Evolutionary conservation across 495 filamentous ascomycete species (phyloP), one percentile per base, ranked within the genome.

Genomic region (Aspergillus sclerotiicarbonarius): DNA sequence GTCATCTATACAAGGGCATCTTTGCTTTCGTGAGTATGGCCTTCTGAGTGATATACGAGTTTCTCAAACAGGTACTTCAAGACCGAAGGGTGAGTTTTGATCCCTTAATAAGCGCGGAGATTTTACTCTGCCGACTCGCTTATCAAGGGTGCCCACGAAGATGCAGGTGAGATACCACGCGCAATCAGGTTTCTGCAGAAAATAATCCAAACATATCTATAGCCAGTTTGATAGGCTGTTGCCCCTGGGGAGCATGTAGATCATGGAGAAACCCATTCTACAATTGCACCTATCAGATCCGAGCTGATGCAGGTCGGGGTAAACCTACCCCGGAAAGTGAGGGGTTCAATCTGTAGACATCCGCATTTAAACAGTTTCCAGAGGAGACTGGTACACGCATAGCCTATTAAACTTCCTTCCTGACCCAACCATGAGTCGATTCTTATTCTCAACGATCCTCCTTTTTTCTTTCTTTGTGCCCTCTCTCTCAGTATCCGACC

Each of bases 241-340:
- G 7, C 10, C 37, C 37, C 37, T 41, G 37, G 15, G 10, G 1
- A 15, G 25, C 47, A 15, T 50, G 47, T 15, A 30, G 47, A 50
- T 50, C 47, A n/a, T 50, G 25, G 47, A 50, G 47, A 50, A 50
- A 50, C 12, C n/a, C 1, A 7, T 7, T 16, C 47, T 16, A 8
- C 29, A 50, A 50, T 32, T 32, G 47, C 25, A 32, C 47, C 47
- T 50, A 50, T 50, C 47, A 50, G 29, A 25, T 7, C 15, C 29
- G 0, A 32, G 19, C 7, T 32, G 12, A 1, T 15, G 16, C 47
- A 50, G 47, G 47, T 9, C 15, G 13, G 47, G 25, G 47, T 32
- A n/a, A 25, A 50, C 30, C 29, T 49, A 49, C 46, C 46, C 46
- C 21, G 46, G 46, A 15, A 13, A 2, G 2, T 32, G 47, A 50